A percentile compares a stretch with the other conserved stretches of the same genome.
phyloP scores from a whole-genome alignment of 768 basidiomycete species.

The Termitomyces sp. region DNA sequence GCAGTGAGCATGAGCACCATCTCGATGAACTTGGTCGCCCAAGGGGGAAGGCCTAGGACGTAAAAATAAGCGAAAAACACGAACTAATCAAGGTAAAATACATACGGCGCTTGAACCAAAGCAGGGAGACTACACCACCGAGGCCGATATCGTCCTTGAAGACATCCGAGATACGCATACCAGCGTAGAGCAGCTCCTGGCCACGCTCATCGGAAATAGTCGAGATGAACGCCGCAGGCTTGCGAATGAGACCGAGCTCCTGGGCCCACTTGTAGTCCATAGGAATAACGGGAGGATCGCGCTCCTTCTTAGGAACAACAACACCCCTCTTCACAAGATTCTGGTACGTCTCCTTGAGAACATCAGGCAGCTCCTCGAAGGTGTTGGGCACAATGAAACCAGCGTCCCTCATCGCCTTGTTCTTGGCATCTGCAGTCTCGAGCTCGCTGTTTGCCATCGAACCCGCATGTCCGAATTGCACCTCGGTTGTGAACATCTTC shows the following conservation, averaged over 20 bases:
- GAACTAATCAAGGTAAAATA: slow-evolving; percentile 13
- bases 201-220: slow-evolving; percentile 99
- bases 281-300: slow-evolving; percentile 93
- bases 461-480: slow-evolving; percentile 99
- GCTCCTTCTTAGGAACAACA: slow-evolving; percentile 69
- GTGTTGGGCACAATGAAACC: slow-evolving; percentile 97
- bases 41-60: slow-evolving; percentile 61
- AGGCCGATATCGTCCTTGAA: slow-evolving; percentile 97
- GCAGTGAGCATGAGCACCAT: slow-evolving; percentile 99
- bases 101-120: slow-evolving; percentile 95
- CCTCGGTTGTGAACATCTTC: slow-evolving; percentile 99
- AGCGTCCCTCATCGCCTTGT: slow-evolving; percentile 87
- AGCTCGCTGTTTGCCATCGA: slow-evolving; percentile 96
- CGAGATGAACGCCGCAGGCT: slow-evolving; percentile 97
- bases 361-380: slow-evolving; percentile 91
- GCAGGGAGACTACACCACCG: slow-evolving; percentile 90
- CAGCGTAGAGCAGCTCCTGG: slow-evolving; percentile 96
- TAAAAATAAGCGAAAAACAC: background rate
- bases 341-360: slow-evolving; percentile 83
- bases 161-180: slow-evolving; percentile 98
- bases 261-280: slow-evolving; percentile 99
- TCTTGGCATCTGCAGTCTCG: slow-evolving; percentile 99
- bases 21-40: slow-evolving; percentile 98
- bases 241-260: slow-evolving; percentile 96
- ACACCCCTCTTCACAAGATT: slow-evolving; percentile 64